phyloP scores from a whole-genome alignment of 352 stramenopile species.

The Saprolegnia parasitica region DNA sequence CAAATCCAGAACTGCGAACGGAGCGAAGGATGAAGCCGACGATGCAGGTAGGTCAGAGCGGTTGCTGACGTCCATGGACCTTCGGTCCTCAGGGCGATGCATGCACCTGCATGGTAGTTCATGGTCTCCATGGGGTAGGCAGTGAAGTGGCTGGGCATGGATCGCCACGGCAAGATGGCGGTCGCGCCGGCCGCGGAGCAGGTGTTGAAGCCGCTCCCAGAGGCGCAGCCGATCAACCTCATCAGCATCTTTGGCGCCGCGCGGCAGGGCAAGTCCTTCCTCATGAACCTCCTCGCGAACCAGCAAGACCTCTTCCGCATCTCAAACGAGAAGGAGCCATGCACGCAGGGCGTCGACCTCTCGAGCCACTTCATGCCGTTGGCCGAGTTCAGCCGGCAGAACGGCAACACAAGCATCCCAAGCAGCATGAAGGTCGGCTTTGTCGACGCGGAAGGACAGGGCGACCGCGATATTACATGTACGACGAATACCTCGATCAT shows the following conservation, averaged over 20 bases:
- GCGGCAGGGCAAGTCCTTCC: constrained; percentile 78
- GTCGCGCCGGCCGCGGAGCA: constrained; percentile 46
- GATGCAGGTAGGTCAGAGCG: neutral
- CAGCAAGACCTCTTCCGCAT: constrained; percentile 86
- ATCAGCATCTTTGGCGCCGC: constrained; percentile 84
- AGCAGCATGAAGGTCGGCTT: constrained; percentile 69
- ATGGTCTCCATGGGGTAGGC: constrained; percentile 36
- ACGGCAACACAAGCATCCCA: constrained; percentile 46
- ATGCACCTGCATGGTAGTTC: neutral
- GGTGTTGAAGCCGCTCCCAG: constrained; percentile 55
- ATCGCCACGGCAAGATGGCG: constrained; percentile 50
- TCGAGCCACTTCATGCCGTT: constrained; percentile 73
- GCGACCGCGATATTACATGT: constrained; percentile 83
- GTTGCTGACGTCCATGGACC: neutral
- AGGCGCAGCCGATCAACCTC: constrained; percentile 65
- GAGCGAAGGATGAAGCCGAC: neutral
- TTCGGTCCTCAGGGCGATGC: neutral
- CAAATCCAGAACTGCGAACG: neutral
- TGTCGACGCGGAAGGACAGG: constrained; percentile 79
- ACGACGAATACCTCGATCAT: constrained; percentile 25
- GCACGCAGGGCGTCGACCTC: constrained; percentile 79
- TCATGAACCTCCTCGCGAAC: constrained; percentile 84
- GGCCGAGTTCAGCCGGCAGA: constrained; percentile 59
- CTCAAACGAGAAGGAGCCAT: constrained; percentile 79
- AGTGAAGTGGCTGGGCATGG: constrained; percentile 82